These are phyloP conservation scores for Apiospora sp. DNA, from an alignment of 2,329 filamentous ascomycete species.

Conservation along the genomic window DNA sequence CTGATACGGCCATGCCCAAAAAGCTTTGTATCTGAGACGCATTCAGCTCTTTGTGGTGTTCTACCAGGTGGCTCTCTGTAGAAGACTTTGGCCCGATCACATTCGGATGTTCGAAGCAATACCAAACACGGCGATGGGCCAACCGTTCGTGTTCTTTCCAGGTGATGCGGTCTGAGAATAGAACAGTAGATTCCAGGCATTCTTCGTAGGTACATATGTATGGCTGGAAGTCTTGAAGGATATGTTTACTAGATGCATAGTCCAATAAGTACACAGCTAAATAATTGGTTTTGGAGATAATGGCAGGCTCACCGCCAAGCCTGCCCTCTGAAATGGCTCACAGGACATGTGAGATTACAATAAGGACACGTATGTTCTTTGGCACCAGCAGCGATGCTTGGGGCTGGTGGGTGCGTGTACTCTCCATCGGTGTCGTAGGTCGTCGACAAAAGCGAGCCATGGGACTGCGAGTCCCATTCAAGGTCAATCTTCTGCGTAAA, in stretches of 20 bases:
- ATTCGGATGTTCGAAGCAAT: neutral
- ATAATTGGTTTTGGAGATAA: no score
- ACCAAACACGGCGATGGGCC: neutral
- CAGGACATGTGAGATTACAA: neutral
- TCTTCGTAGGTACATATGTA: neutral
- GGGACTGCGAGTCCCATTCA: neutral
- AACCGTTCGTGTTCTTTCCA: neutral
- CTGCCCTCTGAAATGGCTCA: neutral
- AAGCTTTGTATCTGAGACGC: neutral
- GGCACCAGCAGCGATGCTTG: neutral
- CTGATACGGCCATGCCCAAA: neutral
- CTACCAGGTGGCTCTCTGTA: neutral
- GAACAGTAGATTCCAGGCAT: neutral
- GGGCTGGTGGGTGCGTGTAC: neutral
- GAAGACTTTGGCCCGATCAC: neutral
- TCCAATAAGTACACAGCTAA: no score
- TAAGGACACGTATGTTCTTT: neutral
- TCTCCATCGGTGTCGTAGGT: neutral
- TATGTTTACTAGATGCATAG: neutral
- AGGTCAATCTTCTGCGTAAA: neutral
- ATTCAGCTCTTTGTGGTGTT: neutral
- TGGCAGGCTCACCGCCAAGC: conserved; percentile 4
- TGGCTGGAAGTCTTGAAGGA: neutral
- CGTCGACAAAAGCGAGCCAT: neutral
- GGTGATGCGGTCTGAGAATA: neutral